These are phyloP conservation scores for Mycena vitilis DNA, from an alignment of 768 basidiomycete genomes.

Conservation along the genomic window DNA sequence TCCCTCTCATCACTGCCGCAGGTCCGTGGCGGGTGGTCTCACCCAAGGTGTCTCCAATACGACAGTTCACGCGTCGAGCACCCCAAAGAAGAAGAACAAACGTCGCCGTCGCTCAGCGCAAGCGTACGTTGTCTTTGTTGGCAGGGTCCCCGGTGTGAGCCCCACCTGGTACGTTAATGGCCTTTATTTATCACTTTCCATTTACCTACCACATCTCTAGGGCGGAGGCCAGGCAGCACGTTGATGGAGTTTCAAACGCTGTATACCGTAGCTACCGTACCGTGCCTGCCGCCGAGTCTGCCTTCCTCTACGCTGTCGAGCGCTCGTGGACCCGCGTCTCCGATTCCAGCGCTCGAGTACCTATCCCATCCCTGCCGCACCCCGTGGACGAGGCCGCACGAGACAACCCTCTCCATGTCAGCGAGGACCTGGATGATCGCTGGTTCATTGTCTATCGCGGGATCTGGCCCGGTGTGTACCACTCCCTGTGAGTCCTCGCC, in stretches of 20 bases:
- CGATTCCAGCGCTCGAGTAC: too few species aligned
- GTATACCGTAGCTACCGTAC: not conserved
- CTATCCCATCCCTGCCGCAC: not conserved
- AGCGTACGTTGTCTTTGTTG: too few species aligned
- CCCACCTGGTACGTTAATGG: not conserved
- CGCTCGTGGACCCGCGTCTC: not conserved
- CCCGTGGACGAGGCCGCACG: not conserved
- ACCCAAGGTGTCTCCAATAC: too few species aligned
- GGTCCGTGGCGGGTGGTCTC: too few species aligned
- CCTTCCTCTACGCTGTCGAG: not conserved
- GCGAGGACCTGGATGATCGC: not conserved
- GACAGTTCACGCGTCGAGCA: too few species aligned
- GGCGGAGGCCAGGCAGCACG: not conserved
- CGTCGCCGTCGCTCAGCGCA: too few species aligned
- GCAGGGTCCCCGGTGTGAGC: not conserved
- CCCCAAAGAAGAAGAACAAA: too few species aligned
- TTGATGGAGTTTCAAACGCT: not conserved
- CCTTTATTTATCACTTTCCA: not conserved
- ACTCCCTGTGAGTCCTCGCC: not conserved
- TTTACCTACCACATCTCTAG: not conserved
- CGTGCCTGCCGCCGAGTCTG: not conserved
- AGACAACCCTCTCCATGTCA: not conserved
- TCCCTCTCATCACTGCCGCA: too few species aligned
- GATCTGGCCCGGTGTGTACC: not conserved
- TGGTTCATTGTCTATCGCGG: slow-evolving; percentile 14